Conservation (phyloP, 805 yeast genomes). For the Saccharomycopsis selenospora region DNA sequence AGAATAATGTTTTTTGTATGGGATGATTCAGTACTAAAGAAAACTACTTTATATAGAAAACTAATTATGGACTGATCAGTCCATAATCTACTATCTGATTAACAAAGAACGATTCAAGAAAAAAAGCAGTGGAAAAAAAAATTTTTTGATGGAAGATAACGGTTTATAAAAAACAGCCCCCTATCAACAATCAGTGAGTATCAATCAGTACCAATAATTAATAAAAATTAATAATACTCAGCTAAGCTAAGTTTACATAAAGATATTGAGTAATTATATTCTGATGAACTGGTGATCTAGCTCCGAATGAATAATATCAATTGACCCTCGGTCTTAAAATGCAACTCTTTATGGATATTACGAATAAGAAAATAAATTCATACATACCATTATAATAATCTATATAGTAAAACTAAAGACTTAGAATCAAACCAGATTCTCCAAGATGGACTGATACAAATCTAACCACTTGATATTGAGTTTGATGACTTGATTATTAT, state of each 20-base stretch:
- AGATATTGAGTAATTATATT: background rate
- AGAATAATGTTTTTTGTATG: too few species aligned
- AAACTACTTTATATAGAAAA: slow-evolving; percentile 2
- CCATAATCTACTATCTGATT: too few species aligned
- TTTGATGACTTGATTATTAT: slow-evolving; percentile 1
- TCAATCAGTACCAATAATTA: background rate
- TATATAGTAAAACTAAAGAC: background rate
- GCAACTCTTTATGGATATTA: slow-evolving; percentile 3
- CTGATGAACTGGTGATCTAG: slow-evolving; percentile 1
- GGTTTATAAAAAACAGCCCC: background rate
- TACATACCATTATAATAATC: slow-evolving; percentile 2
- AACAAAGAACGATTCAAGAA: too few species aligned
- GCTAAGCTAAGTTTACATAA: background rate
- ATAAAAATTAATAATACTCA: background rate
- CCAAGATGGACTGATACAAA: slow-evolving; percentile 1
- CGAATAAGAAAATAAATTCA: slow-evolving; percentile 1
- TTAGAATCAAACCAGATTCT: slow-evolving; percentile 1
- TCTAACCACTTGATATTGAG: background rate
- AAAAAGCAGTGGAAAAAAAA: too few species aligned
- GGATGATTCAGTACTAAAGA: too few species aligned
- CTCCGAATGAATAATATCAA: slow-evolving; percentile 1
- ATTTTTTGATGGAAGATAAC: background rate
- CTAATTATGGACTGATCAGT: background rate
- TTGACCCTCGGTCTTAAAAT: background rate
- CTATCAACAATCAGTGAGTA: slow-evolving; percentile 1